phyloP scores from a whole-genome alignment of 768 basidiomycete species.

The Suillus decipiens region DNA sequence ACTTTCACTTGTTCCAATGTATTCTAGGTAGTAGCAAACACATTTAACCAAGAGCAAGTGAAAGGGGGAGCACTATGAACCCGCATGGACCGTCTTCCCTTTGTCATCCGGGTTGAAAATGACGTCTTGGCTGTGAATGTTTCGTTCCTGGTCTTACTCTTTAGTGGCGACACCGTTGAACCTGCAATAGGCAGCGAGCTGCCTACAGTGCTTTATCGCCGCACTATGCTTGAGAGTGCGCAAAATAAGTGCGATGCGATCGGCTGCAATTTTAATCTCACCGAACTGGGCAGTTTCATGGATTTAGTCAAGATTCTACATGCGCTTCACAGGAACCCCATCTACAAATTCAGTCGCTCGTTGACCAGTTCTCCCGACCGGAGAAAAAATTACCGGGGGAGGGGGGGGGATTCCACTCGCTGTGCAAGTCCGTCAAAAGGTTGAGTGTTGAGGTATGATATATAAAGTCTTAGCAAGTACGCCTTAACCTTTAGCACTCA shows the following conservation, averaged over 20 bases:
- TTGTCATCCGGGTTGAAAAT: background rate
- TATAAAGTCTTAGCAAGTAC: background rate
- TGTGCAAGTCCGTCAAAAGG: background rate
- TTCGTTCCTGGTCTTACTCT: background rate
- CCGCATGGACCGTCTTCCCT: background rate
- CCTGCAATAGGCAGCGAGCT: slow-evolving; percentile 2
- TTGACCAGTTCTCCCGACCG: background rate
- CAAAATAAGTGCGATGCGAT: background rate
- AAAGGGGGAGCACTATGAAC: background rate
- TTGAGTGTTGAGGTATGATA: background rate
- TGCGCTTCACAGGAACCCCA: background rate
- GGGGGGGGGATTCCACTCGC: background rate
- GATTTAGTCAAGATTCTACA: background rate
- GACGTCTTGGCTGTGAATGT: background rate
- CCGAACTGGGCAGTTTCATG: background rate
- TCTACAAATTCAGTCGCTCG: background rate
- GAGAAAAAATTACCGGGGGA: background rate
- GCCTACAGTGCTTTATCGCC: background rate
- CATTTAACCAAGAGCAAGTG: background rate
- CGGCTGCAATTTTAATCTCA: background rate
- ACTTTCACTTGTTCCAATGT: background rate
- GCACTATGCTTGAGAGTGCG: background rate
- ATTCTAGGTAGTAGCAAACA: slow-evolving; percentile 4
- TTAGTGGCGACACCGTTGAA: background rate
- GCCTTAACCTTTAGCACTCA: background rate